phyloP scores from a whole-genome alignment of 1,284 basidiomycete species.

The Mrakiaceae sp. region DNA sequence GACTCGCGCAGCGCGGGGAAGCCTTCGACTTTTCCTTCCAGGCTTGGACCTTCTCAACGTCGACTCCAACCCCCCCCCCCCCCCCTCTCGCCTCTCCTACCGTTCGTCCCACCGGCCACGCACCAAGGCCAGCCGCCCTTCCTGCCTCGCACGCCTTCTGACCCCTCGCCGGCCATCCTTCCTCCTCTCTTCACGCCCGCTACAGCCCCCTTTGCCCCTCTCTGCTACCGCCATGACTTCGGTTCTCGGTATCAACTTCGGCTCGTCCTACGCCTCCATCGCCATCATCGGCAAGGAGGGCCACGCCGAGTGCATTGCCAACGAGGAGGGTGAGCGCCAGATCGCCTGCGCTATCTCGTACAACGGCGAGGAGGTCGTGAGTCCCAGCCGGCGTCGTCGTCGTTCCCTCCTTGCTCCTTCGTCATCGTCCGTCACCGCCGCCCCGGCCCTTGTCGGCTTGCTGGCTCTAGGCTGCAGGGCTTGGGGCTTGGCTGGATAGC shows the following conservation, averaged over 20 bases:
- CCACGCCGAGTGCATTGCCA: conserved; percentile 84
- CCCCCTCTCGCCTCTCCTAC: neutral
- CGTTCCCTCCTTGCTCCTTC: neutral
- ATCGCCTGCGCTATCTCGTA: conserved; percentile 92
- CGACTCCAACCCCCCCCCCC: no score
- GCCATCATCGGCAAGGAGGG: conserved; percentile 94
- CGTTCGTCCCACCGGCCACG: neutral
- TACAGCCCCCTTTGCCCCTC: neutral
- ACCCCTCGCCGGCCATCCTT: neutral
- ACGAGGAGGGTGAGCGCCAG: conserved; percentile 96
- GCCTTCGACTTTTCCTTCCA: no score
- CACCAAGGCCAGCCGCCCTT: no score
- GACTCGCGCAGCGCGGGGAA: no score
- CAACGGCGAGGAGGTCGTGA: conserved; percentile 74
- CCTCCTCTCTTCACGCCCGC: neutral
- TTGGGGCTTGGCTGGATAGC: no score
- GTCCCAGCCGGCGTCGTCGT: conserved; percentile 25
- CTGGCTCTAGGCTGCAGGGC: neutral
- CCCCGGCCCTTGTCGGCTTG: neutral
- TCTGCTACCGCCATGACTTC: neutral
- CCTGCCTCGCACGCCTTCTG: no score
- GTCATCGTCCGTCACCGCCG: conserved; percentile 16
- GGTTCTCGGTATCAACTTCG: conserved; percentile 86
- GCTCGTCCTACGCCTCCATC: conserved; percentile 89
- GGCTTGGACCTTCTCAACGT: neutral